These are phyloP conservation scores for Jaminaea rosea DNA, from an alignment of 1,284 basidiomycete species.

Conservation along the genomic window DNA sequence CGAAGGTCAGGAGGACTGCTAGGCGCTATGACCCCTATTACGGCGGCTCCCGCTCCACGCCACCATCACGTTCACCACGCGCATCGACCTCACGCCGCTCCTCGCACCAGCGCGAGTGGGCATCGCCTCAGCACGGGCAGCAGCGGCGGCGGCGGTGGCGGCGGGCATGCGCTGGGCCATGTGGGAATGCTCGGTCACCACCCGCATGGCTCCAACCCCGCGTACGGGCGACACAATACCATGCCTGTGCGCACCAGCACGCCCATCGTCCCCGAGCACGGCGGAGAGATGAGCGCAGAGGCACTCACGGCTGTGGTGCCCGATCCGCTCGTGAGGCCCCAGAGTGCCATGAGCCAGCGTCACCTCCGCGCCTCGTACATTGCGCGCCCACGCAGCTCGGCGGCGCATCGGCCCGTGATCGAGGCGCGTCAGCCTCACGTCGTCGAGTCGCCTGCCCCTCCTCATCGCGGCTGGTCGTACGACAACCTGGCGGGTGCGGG, in stretches of 20 bases:
- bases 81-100: constrained; percentile 8
- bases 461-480: constrained; percentile 21
- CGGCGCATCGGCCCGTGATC: not conserved
- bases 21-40: constrained; percentile 33
- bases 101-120: no score
- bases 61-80: constrained; percentile 8
- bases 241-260: constrained; percentile 22
- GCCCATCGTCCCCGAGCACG: constrained; percentile 35
- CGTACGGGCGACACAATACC: constrained; percentile 18
- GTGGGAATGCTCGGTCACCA: constrained; percentile 16
- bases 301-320: constrained; percentile 11
- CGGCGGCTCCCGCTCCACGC: constrained; percentile 13
- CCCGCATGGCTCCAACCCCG: constrained; percentile 9
- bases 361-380: not conserved
- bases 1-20: constrained; percentile 30
- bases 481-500: constrained; percentile 16
- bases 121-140: constrained; percentile 10
- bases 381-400: constrained; percentile 3
- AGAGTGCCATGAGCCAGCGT: constrained; percentile 5
- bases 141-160: constrained; percentile 6
- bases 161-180: constrained; percentile 4
- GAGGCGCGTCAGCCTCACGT: not conserved
- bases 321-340: constrained; percentile 11
- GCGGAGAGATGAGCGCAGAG: constrained; percentile 29
- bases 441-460: not conserved